Conservation (phyloP, 306 rosid species). For the Ammopiptanthus mongolicus region DNA sequence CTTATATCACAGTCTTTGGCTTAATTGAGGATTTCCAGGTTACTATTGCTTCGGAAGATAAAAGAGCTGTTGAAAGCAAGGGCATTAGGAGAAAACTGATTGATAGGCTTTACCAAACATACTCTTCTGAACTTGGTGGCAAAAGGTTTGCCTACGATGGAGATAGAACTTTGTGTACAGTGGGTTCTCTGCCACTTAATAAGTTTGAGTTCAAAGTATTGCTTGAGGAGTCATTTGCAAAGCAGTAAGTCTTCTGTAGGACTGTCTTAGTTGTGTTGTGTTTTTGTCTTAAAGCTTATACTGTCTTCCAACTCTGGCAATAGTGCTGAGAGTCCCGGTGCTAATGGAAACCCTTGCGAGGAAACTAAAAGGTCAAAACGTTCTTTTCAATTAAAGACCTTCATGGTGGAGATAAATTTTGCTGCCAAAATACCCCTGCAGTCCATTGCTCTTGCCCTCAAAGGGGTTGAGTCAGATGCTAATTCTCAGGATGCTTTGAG, state of each 20-base stretch:
- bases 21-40: slow-evolving; percentile 48
- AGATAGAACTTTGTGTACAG: slow-evolving; percentile 63
- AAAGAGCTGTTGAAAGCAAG: slow-evolving; percentile 50
- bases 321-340: slow-evolving; percentile 39
- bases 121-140: slow-evolving; percentile 54
- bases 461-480: slow-evolving; percentile 48
- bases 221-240: slow-evolving; percentile 68
- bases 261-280: neutral
- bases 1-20: neutral
- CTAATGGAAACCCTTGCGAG: slow-evolving; percentile 33
- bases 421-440: slow-evolving; percentile 65
- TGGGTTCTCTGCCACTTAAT: slow-evolving; percentile 60
- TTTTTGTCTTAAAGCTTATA: slow-evolving; percentile 27
- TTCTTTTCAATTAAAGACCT: slow-evolving; percentile 50
- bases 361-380: slow-evolving; percentile 49
- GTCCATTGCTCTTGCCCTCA: slow-evolving; percentile 40
- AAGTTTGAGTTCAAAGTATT: slow-evolving; percentile 56
- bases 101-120: slow-evolving; percentile 60
- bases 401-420: slow-evolving; percentile 53
- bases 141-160: slow-evolving; percentile 81
- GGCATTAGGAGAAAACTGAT: slow-evolving; percentile 71
- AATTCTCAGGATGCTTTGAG: slow-evolving; percentile 62
- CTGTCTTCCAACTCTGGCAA: slow-evolving; percentile 16
- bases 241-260: slow-evolving; percentile 34
- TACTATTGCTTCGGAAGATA: slow-evolving; percentile 55